Base-by-base conservation (phyloP, 2,329 filamentous ascomycete species). In the Venturia asperata region DNA sequence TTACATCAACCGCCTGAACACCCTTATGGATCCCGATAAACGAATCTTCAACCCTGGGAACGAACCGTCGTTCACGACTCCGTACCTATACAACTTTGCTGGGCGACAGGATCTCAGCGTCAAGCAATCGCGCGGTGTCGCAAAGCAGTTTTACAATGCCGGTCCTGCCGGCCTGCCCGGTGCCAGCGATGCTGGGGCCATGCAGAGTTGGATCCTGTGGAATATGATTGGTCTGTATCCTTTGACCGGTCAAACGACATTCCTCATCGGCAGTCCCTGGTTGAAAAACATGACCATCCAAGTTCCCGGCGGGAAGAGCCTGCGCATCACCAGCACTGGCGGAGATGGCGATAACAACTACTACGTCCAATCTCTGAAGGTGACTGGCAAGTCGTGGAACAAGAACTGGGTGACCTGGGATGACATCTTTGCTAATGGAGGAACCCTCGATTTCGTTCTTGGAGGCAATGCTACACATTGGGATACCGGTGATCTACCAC, bases 101-200 rank as follows among this genome's bases (percentile, higher is more conserved):
- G 81, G 82, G 66, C 81, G 83, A 58, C 87, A 88, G 70, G 83
- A 86, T 69, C 80, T 85, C 39, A 81, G 81, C 3, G 86, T 89
- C 21, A 72, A 80, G 65, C 80, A 82, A 67, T 84, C 83, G 56
- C 83, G 87, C 62, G 77, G 76, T 64, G 78, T 87, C 58, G 86
- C 86, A 39, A 83, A 85, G 68, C 74, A 77, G 17, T 85, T 83
- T 74, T 89, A 88, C 74, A 78, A 77, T 61, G 77, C 82, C 1
- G 81, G 81, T 0, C 77, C 78, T 0, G 71, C 70, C 9, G 87
- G 88, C 0, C 77, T 90, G 0, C 87, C 87, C 0, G 88, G 88
- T 0, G 90, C 90, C 73, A 85, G 82, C 56, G 88, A 90, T 72
- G 86, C 86, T 1, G 88, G 88, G 7, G 85, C 87, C 17, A 89